Conservation (phyloP, 495 filamentous ascomycete genomes). For the Xylaria sp. region DNA sequence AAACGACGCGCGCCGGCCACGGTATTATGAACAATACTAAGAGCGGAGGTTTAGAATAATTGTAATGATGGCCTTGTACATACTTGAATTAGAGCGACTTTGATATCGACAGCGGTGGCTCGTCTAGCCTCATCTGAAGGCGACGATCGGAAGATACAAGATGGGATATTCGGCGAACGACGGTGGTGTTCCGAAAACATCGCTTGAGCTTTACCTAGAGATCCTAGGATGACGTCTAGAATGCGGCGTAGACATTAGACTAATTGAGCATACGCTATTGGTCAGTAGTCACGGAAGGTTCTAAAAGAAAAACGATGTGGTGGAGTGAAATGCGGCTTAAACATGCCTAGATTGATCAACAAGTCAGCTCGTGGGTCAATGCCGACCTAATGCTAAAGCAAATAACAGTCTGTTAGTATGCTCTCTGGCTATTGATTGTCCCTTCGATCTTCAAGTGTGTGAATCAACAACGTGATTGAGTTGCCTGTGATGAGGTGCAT, state of each 20-base stretch:
- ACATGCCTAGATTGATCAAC: neutral
- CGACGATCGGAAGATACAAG: neutral
- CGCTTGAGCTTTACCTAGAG: neutral
- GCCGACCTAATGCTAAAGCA: neutral
- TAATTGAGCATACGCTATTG: neutral
- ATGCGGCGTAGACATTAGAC: neutral
- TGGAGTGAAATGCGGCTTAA: neutral
- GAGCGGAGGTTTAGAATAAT: slow-evolving; percentile 38
- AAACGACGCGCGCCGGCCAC: neutral
- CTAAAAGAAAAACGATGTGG: neutral
- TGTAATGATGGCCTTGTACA: slow-evolving; percentile 42
- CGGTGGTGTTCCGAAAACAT: neutral
- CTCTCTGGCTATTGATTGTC: neutral
- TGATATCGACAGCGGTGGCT: slow-evolving; percentile 4
- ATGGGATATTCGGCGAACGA: neutral
- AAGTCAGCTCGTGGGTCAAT: neutral
- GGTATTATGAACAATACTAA: slow-evolving; percentile 13
- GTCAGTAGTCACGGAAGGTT: neutral
- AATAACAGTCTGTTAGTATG: neutral
- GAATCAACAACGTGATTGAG: neutral
- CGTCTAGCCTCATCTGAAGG: neutral
- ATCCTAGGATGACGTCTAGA: neutral
- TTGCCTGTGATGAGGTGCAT: neutral
- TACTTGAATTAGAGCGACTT: slow-evolving; percentile 28
- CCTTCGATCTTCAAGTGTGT: neutral